phyloP scores from a whole-genome alignment of 2,329 filamentous ascomycete species.

The Ceratocystis papillata region DNA sequence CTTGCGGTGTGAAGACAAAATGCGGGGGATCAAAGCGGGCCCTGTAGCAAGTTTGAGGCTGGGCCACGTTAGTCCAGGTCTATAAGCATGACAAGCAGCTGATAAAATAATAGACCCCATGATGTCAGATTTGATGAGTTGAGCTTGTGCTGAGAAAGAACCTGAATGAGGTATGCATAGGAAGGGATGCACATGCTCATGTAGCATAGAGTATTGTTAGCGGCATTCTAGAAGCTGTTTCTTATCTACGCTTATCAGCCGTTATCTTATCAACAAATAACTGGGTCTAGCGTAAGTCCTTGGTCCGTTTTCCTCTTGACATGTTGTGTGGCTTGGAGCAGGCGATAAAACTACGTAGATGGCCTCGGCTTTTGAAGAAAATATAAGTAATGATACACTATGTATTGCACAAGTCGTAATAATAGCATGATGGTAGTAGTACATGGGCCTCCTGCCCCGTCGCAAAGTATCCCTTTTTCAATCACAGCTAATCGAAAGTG shows the following conservation, averaged over 20 bases:
- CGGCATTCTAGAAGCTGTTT: background rate
- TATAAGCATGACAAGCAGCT: background rate
- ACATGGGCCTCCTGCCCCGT: conserved; percentile 12
- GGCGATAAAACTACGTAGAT: no score
- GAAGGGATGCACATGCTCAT: background rate
- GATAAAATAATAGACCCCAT: background rate
- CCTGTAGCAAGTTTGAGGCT: background rate
- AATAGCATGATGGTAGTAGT: conserved; percentile 13
- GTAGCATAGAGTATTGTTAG: background rate
- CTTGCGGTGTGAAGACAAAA: background rate
- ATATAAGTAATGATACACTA: conserved; percentile 18
- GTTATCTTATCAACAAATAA: background rate
- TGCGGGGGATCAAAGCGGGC: background rate
- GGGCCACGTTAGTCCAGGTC: background rate
- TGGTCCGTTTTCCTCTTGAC: no score
- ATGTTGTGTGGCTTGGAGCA: no score
- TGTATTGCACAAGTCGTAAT: conserved; percentile 12
- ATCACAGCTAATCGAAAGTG: background rate
- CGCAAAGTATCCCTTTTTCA: background rate
- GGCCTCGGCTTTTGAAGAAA: background rate
- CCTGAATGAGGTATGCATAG: background rate
- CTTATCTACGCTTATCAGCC: background rate
- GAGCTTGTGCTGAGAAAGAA: background rate
- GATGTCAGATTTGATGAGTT: background rate
- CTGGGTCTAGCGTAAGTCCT: no score